Base-by-base conservation (phyloP, 2,329 filamentous ascomycete species). In the Piedraia hortae region DNA sequence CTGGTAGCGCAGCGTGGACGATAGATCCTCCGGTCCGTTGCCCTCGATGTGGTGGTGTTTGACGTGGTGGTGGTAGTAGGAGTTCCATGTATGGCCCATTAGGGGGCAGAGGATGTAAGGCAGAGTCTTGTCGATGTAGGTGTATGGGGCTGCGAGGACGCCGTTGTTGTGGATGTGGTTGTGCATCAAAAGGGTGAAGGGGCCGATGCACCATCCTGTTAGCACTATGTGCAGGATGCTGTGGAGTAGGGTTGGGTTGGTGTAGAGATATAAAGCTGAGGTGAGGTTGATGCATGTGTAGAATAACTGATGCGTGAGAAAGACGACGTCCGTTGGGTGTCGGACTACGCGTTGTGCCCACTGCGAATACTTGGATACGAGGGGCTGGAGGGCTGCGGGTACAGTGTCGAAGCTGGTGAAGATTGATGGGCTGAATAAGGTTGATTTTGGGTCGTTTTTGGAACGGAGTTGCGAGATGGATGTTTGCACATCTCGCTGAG, bases 1-100 rank as follows among this genome's bases (percentile, higher is more conserved):
- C 39, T 78, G 69, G 41, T 73, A 80, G 8, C 67, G 57, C 16
- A 82, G 57, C 1, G 73, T 82, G 0, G 69, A 71, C 1, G 66
- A 74, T 1, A 78, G 52, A 36, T 82, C 73, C 20, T 67, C 56
- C 0, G 71, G 70, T 0, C 73, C 27, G 34, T 82, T 82, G 29
- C 63, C 68, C 45, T 80, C 73, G 24, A 80, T 64, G 32, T 82
- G 73, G 38, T 82, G 73, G 37, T 78, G 71, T 50, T 82, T 82
- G 38, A 80, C 70, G 36, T 82, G 73, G 38, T 82, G 73, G 38
- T 77, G 80, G 41, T 59, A 82, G 46, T 82, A 82, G 2, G 66
- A 68, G 45, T 82, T 75, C 70, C 71, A 78, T 0, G 72, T 78
- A 37, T 82, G 73, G 6, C 73, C 73, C 59, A 77, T 70, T 25